Evolutionary conservation across 1,139 yeast species (phyloP).

Genomic region (Schizosaccharomyces versatilis): DNA sequence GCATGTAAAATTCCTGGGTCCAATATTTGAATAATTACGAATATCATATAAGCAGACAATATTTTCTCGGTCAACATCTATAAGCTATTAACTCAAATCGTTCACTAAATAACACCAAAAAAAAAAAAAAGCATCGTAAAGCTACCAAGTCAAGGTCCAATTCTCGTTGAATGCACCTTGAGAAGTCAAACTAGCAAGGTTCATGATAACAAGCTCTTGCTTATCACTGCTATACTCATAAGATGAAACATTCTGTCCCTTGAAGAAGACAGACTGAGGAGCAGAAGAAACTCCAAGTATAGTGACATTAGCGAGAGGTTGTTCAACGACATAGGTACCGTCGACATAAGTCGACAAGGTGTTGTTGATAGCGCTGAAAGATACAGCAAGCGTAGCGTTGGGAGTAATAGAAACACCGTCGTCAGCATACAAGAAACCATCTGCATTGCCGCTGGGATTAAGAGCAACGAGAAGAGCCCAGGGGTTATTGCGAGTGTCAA

Average conservation of each 20-base stretch:
- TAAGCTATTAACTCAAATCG: too few species aligned
- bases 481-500: conserved; percentile 19
- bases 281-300: conserved; percentile 17
- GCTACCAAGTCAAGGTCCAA: not conserved
- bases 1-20: too few species aligned
- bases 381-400: not conserved
- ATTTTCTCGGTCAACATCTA: too few species aligned
- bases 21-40: too few species aligned
- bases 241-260: conserved; percentile 6
- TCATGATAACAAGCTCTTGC: not conserved
- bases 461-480: conserved; percentile 30
- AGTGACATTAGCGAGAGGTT: conserved; percentile 18
- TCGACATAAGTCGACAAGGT: conserved; percentile 14
- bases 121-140: too few species aligned
- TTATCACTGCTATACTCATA: not conserved
- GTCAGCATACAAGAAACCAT: conserved; percentile 48
- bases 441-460: conserved; percentile 28
- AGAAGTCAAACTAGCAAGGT: not conserved
- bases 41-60: too few species aligned
- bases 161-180: not conserved
- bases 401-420: conserved; percentile 47
- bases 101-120: too few species aligned
- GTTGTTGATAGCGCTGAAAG: conserved; percentile 12
- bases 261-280: conserved; percentile 16
- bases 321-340: conserved; percentile 16